Evolutionary conservation across 2,329 filamentous ascomycete genomes (phyloP), one percentile per base, ranked within the genome.

Genomic region (Beauveria sp.): DNA sequence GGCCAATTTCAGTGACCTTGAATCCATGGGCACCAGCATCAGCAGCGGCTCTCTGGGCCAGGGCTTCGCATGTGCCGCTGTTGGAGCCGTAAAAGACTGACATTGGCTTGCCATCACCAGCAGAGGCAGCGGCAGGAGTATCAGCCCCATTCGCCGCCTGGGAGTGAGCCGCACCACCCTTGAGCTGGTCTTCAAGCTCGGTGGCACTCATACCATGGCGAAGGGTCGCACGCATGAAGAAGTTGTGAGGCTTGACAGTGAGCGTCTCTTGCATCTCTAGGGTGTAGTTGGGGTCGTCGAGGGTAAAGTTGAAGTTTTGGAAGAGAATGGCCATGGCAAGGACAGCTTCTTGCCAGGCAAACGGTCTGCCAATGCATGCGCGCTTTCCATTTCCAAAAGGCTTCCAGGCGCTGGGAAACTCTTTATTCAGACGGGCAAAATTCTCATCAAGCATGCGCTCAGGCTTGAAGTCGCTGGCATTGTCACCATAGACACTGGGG

Each of bases 71-170:
- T 1, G 89, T 92, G 0, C 89, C 89, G 2, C 84, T 86, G 69
- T 91, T 90, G 20, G 86, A 89, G 2, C 89, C 89, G 68, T 89
- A 92, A 49, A 86, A 81, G 22, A 93, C 81, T n/a, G 81, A 81
- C 65, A 93, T 71, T 0, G 78, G 79, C 62, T 76, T 77, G 24
- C 73, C 73, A 14, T 66, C 62, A 58, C 51, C 40, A 16, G 55
- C 54, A 9, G 58, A n/a, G 9, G 30, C 42, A 7, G 46, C 47
- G 3, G 22, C 52, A 14, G 47, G 45, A 24, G 58, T 42, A 28
- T 64, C 61, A 20, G 65, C 61, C 1, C 56, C 40, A 14, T 63
- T 58, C 20, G 60, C 38, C 45, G 64, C 53, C 14, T 75, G 60
- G 40, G 65, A 64, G 8, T 47, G 24, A 28, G 30, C 10, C 20